Conservation (phyloP, 2,329 filamentous ascomycete genomes). For the Xenosphaeropsis pyriputrescens region DNA sequence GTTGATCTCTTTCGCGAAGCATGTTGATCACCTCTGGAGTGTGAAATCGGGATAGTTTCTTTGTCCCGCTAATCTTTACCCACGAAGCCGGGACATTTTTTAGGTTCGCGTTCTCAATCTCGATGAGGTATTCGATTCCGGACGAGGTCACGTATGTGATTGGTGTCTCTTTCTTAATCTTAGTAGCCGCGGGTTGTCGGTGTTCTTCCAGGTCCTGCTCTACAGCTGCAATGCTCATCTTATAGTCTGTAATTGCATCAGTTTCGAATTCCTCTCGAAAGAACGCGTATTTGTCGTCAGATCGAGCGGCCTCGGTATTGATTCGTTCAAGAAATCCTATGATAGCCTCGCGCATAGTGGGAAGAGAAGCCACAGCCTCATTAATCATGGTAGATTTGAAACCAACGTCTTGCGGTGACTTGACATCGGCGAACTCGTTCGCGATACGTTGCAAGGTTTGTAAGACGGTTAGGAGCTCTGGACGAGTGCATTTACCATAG, state of each 20-base stretch:
- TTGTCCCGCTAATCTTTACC: constrained; percentile 90
- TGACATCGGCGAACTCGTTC: constrained; percentile 57
- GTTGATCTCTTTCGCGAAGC: constrained; percentile 78
- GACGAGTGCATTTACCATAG: constrained; percentile 86
- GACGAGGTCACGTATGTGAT: constrained; percentile 72
- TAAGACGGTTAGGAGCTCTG: constrained; percentile 72
- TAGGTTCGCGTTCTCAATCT: constrained; percentile 69
- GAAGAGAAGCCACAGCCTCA: constrained; percentile 60
- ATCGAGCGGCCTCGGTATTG: constrained; percentile 67
- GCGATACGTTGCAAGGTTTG: constrained; percentile 76
- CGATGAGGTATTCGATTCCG: constrained; percentile 89
- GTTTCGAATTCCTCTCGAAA: constrained; percentile 81
- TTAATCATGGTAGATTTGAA: constrained; percentile 59
- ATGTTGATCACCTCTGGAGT: constrained; percentile 78
- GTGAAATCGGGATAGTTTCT: constrained; percentile 84
- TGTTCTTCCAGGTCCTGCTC: constrained; percentile 80
- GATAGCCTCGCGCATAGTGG: constrained; percentile 60
- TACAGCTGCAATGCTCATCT: constrained; percentile 79
- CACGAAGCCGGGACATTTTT: constrained; percentile 87
- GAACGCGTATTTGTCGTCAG: constrained; percentile 88
- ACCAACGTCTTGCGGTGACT: constrained; percentile 47
- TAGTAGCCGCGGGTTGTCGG: constrained; percentile 52
- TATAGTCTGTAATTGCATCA: constrained; percentile 77
- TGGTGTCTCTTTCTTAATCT: constrained; percentile 53
- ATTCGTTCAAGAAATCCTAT: constrained; percentile 69